Conservation (phyloP, 345 rosid species). For the Reutealis trisperma region DNA sequence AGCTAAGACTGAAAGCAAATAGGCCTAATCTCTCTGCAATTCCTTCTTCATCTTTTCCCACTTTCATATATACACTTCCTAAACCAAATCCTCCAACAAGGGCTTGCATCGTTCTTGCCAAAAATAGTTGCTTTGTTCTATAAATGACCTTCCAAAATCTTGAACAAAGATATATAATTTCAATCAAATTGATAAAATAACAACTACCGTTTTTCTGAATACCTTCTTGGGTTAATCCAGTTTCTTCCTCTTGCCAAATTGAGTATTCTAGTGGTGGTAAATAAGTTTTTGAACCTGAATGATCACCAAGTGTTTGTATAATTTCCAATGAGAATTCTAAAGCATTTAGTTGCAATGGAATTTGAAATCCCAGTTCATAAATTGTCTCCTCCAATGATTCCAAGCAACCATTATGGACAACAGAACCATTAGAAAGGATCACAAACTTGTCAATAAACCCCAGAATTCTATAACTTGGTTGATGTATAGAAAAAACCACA, state of each 20-base stretch:
- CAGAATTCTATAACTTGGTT: constrained; percentile 32
- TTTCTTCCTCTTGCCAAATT: constrained; percentile 39
- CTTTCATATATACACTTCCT: constrained; percentile 70
- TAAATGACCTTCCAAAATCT: constrained; percentile 82
- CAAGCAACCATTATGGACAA: constrained; percentile 48
- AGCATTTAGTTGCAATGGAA: constrained; percentile 68
- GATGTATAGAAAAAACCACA: constrained; percentile 29
- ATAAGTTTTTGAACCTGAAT: constrained; percentile 25
- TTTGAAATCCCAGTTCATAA: constrained; percentile 53
- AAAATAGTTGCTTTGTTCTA: constrained; percentile 74
- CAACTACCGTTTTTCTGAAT: constrained; percentile 3
- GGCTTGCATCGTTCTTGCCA: constrained; percentile 90
- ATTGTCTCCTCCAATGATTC: constrained; percentile 65
- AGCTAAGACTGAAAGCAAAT: constrained; percentile 86
- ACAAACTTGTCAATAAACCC: constrained; percentile 21
- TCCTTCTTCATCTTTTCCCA: constrained; percentile 61
- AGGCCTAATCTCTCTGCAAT: constrained; percentile 71
- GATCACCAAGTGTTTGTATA: constrained; percentile 43
- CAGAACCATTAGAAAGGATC: constrained; percentile 32
- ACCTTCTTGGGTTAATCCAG: constrained; percentile 17
- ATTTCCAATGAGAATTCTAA: constrained; percentile 89
- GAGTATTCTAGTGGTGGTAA: constrained; percentile 9
- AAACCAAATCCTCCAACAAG: constrained; percentile 74
- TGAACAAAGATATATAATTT: constrained; percentile 66
- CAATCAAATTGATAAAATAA: constrained; percentile 35